Conservation (phyloP, 208 protist genomes). For the Leishmania amazonensis region DNA sequence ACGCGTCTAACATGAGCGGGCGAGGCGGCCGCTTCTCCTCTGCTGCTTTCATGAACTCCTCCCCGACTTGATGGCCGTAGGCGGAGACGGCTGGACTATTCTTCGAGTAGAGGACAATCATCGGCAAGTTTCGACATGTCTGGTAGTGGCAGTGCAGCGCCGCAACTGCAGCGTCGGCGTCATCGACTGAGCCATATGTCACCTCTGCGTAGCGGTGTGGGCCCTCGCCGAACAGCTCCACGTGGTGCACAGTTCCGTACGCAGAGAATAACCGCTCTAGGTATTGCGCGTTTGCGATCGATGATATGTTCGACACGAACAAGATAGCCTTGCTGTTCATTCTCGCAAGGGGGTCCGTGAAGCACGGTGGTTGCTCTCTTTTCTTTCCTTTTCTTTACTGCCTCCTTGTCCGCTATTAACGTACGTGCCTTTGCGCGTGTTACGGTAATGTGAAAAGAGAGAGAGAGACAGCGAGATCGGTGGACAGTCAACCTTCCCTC, state of each 20-base stretch:
- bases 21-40: conserved; percentile 54
- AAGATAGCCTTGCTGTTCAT: conserved; percentile 42
- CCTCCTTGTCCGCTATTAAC: background rate
- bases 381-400: background rate
- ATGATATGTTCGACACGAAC: conserved; percentile 82
- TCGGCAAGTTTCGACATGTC: conserved; percentile 57
- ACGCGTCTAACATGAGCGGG: conserved; percentile 54
- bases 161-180: conserved; percentile 79
- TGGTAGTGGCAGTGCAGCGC: conserved; percentile 86
- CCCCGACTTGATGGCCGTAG: conserved; percentile 70
- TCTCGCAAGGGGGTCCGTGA: background rate
- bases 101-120: conserved; percentile 85
- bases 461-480: background rate
- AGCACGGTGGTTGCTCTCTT: background rate
- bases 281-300: conserved; percentile 77
- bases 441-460: background rate
- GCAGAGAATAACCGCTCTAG: conserved; percentile 84
- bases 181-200: conserved; percentile 64
- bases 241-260: conserved; percentile 68
- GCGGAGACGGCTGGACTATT: conserved; percentile 58
- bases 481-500: background rate
- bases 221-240: conserved; percentile 63
- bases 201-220: conserved; percentile 70
- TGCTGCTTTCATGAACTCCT: conserved; percentile 59
- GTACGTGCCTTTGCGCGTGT: background rate